Conservation (phyloP, 2,329 filamentous ascomycete species). For the Nigrospora sphaerica region DNA sequence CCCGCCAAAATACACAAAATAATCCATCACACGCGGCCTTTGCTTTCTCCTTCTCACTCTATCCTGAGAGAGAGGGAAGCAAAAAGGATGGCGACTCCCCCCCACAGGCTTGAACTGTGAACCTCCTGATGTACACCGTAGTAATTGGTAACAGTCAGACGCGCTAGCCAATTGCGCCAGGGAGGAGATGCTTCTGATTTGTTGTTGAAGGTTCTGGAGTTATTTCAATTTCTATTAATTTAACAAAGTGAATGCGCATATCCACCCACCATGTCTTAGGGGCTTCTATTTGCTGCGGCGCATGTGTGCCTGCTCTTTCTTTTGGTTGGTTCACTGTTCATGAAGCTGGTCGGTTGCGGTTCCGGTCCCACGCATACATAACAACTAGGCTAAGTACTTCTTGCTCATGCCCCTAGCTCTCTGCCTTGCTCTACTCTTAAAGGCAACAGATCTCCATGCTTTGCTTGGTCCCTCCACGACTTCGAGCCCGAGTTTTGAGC, state of each 20-base stretch:
- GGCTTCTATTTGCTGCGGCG: no score
- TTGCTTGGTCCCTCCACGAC: no score
- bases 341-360: no score
- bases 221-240: not conserved
- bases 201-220: not conserved
- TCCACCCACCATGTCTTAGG: not conserved
- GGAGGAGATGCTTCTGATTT: not conserved
- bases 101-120: conserved; percentile 2
- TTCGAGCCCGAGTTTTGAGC: no score
- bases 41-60: not conserved
- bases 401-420: no score
- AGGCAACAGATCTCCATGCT: no score
- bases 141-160: conserved; percentile 46
- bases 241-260: not conserved
- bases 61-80: not conserved
- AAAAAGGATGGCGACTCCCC: not conserved
- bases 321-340: no score
- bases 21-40: not conserved
- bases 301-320: no score
- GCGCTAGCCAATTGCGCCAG: conserved; percentile 45
- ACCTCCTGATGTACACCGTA: not conserved
- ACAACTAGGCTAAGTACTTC: no score
- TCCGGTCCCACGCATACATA: no score
- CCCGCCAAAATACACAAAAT: no score
- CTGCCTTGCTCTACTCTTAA: no score